phyloP scores from a whole-genome alignment of 2,329 filamentous ascomycete genomes.

The Xylariomycetidae sp. region DNA sequence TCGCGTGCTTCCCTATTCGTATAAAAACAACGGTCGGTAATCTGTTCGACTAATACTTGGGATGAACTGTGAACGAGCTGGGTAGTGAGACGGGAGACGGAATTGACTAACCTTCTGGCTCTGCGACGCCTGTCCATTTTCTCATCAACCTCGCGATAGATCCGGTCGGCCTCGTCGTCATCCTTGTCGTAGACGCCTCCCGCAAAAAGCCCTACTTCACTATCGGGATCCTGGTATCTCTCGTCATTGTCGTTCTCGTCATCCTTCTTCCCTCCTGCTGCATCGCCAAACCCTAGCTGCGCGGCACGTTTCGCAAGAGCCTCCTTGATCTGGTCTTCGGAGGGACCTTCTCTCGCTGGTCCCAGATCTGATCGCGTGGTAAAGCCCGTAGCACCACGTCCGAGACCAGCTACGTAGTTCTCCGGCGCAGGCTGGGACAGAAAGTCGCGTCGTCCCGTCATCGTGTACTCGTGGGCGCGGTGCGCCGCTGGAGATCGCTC shows the following conservation, averaged over 20 bases:
- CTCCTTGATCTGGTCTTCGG: constrained; percentile 97
- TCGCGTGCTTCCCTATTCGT: constrained; percentile 87
- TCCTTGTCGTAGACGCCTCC: constrained; percentile 95
- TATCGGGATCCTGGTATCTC: constrained; percentile 92
- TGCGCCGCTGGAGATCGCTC: neutral
- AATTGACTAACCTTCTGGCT: constrained; percentile 69
- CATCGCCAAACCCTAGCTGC: constrained; percentile 64
- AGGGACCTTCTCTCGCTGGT: constrained; percentile 89
- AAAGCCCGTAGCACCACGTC: constrained; percentile 95
- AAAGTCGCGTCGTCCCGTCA: constrained; percentile 71
- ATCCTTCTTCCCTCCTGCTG: constrained; percentile 54
- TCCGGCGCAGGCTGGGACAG: constrained; percentile 78
- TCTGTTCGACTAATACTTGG: constrained; percentile 61
- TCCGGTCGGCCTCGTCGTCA: constrained; percentile 93
- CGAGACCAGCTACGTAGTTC: constrained; percentile 92
- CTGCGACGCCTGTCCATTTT: constrained; percentile 90
- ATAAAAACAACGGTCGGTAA: constrained; percentile 63
- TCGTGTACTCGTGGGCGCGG: constrained; percentile 18
- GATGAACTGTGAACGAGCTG: constrained; percentile 57
- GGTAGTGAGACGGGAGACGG: constrained; percentile 15
- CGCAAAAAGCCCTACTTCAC: constrained; percentile 91
- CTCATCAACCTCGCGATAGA: constrained; percentile 94
- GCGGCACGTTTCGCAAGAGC: constrained; percentile 90
- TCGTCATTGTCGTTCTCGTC: constrained; percentile 72
- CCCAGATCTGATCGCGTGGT: constrained; percentile 95